These are phyloP conservation scores for Blastocystis sp. DNA, from an alignment of 352 stramenopile species.

Conservation along the genomic window DNA sequence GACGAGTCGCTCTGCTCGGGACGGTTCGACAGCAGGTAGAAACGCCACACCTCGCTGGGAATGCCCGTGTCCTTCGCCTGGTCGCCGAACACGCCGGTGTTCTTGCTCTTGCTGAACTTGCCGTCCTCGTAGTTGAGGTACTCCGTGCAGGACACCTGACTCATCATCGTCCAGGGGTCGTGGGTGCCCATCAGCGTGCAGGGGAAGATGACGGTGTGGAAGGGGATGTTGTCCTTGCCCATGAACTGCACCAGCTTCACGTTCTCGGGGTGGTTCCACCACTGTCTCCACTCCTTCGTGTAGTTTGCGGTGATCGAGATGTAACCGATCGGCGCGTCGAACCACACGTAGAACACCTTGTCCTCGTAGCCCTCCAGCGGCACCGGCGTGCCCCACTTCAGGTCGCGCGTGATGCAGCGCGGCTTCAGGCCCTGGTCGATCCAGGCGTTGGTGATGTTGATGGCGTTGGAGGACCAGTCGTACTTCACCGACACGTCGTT, in stretches of 20 bases:
- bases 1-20: conserved; percentile 74
- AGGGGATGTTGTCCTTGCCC: conserved; percentile 99
- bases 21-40: conserved; percentile 74
- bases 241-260: conserved; percentile 86
- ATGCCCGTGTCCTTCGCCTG: conserved; percentile 75
- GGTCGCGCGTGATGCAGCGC: conserved; percentile 82
- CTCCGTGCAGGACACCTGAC: conserved; percentile 74
- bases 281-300: conserved; percentile 80
- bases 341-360: conserved; percentile 97
- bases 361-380: conserved; percentile 66
- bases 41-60: conserved; percentile 75
- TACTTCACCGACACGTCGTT: conserved; percentile 40
- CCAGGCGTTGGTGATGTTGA: conserved; percentile 76
- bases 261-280: conserved; percentile 75
- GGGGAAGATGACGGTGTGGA: conserved; percentile 99
- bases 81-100: conserved; percentile 75
- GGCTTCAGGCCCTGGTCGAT: conserved; percentile 84
- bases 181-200: conserved; percentile 96
- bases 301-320: conserved; percentile 95
- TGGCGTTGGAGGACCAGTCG: conserved; percentile 78
- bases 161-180: conserved; percentile 80
- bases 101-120: conserved; percentile 75
- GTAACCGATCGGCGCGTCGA: conserved; percentile 92
- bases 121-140: conserved; percentile 76
- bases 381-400: conserved; percentile 76